These are phyloP conservation scores for Rubroboletus satanas DNA, from an alignment of 768 basidiomycete genomes.

Conservation along the genomic window DNA sequence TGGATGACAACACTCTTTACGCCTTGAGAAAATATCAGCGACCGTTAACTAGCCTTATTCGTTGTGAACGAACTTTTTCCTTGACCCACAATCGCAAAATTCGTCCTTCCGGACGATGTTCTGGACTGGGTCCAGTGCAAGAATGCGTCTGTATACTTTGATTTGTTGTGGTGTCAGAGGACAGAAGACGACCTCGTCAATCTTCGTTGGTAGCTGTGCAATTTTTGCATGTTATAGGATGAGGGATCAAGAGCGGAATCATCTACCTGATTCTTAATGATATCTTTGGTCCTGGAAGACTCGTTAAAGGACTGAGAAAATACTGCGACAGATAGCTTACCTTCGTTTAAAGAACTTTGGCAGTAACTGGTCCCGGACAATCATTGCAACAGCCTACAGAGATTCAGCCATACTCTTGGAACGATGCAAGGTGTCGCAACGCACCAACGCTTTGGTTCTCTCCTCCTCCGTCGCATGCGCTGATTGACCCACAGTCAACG, in stretches of 20 bases:
- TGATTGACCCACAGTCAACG: conserved; percentile 66
- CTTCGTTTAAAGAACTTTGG: conserved; percentile 83
- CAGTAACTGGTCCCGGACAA: conserved; percentile 63
- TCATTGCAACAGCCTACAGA: conserved; percentile 51
- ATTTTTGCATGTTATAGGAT: background rate
- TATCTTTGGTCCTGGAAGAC: conserved; percentile 61
- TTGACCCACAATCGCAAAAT: conserved; percentile 66
- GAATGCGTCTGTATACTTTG: conserved; percentile 65
- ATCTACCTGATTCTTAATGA: conserved; percentile 63
- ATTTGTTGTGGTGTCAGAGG: conserved; percentile 74
- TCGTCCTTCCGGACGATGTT: conserved; percentile 71
- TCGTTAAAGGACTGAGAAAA: background rate
- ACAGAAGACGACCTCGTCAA: conserved; percentile 91
- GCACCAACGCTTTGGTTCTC: conserved; percentile 49
- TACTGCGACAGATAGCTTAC: conserved; percentile 32
- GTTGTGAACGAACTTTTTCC: conserved; percentile 43
- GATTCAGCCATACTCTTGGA: background rate
- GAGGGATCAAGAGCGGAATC: background rate
- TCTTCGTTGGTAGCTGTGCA: conserved; percentile 76
- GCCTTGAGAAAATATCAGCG: conserved; percentile 36
- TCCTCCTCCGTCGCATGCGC: conserved; percentile 60
- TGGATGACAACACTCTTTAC: conserved; percentile 56
- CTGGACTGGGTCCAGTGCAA: conserved; percentile 62
- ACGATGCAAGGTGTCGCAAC: conserved; percentile 7
- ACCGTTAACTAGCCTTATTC: background rate